Evolutionary conservation across 2,329 filamentous ascomycete genomes (phyloP).

Genomic region (Xylariales sp.): DNA sequence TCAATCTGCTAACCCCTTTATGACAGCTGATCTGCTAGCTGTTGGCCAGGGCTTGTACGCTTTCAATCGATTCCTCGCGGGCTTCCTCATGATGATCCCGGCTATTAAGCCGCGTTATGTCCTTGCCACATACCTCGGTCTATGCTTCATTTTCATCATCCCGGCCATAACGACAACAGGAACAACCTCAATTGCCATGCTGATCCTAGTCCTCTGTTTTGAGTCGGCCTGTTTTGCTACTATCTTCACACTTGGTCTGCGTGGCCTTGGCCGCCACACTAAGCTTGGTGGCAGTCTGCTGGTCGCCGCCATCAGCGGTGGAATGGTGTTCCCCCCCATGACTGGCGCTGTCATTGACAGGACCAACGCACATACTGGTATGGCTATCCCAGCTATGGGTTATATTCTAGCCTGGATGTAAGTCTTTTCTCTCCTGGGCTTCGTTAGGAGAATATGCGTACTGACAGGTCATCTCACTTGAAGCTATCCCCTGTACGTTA

Average conservation of each 20-base stretch:
- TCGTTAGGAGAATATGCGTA: slow-evolving; percentile 6
- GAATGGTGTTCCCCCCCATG: slow-evolving; percentile 50
- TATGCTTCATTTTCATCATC: slow-evolving; percentile 50
- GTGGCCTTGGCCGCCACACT: slow-evolving; percentile 51
- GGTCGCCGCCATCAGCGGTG: slow-evolving; percentile 50
- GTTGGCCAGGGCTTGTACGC: slow-evolving; percentile 57
- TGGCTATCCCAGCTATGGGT: slow-evolving; percentile 42
- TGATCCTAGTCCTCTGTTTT: slow-evolving; percentile 53
- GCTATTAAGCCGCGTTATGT: slow-evolving; percentile 49
- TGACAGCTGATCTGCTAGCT: slow-evolving; percentile 47
- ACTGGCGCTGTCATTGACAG: slow-evolving; percentile 43
- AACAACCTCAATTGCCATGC: slow-evolving; percentile 47
- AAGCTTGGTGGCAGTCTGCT: slow-evolving; percentile 51
- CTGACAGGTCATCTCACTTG: neutral
- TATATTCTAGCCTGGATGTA: slow-evolving; percentile 33
- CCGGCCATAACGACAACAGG: slow-evolving; percentile 47
- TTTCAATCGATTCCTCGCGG: slow-evolving; percentile 52
- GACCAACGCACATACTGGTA: slow-evolving; percentile 34
- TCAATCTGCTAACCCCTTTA: too few relatives aligned
- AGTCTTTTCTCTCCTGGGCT: slow-evolving; percentile 1
- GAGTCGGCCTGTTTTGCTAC: slow-evolving; percentile 56
- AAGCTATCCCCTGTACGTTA: slow-evolving; percentile 26
- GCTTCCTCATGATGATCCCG: slow-evolving; percentile 48
- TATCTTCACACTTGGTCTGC: slow-evolving; percentile 54
- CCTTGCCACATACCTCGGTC: slow-evolving; percentile 46